phyloP scores from a whole-genome alignment of 2,329 filamentous ascomycete species.

The Pestalotiopsis sp. region DNA sequence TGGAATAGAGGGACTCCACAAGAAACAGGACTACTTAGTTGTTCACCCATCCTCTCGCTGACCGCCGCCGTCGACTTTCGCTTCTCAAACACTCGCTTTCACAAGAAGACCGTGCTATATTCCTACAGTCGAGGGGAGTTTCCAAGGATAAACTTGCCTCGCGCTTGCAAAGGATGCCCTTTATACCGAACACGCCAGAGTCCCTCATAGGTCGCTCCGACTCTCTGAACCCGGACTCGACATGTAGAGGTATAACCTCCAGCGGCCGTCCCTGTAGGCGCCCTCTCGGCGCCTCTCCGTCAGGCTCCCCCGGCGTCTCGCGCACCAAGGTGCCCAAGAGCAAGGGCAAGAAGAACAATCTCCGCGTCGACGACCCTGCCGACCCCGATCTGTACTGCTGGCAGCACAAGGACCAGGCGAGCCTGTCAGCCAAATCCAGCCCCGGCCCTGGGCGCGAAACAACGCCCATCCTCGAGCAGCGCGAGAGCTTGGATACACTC shows the following conservation, averaged over 20 bases:
- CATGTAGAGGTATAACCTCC: constrained; percentile 85
- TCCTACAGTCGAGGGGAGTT: neutral
- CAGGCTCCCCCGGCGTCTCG: constrained; percentile 30
- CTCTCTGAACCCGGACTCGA: constrained; percentile 80
- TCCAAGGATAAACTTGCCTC: neutral
- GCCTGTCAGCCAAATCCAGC: constrained; percentile 45
- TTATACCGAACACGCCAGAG: constrained; percentile 77
- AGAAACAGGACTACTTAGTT: neutral
- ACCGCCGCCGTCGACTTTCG: neutral
- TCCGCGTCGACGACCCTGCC: constrained; percentile 50
- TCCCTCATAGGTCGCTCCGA: constrained; percentile 76
- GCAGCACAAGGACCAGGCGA: constrained; percentile 91
- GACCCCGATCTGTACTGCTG: constrained; percentile 79
- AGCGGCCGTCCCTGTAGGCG: constrained; percentile 83
- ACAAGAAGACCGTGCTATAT: neutral
- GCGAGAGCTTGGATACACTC: constrained; percentile 85
- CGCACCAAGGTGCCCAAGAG: constrained; percentile 15
- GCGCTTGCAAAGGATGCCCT: constrained; percentile 52
- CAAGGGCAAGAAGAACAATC: constrained; percentile 24
- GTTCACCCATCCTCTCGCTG: neutral
- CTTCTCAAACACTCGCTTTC: neutral
- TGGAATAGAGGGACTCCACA: neutral
- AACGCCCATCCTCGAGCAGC: constrained; percentile 60
- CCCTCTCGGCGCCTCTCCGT: constrained; percentile 55
- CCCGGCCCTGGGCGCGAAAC: constrained; percentile 43